These are phyloP conservation scores for Cladosporium colombiae DNA, from an alignment of 2,329 filamentous ascomycete genomes.

Conservation along the genomic window DNA sequence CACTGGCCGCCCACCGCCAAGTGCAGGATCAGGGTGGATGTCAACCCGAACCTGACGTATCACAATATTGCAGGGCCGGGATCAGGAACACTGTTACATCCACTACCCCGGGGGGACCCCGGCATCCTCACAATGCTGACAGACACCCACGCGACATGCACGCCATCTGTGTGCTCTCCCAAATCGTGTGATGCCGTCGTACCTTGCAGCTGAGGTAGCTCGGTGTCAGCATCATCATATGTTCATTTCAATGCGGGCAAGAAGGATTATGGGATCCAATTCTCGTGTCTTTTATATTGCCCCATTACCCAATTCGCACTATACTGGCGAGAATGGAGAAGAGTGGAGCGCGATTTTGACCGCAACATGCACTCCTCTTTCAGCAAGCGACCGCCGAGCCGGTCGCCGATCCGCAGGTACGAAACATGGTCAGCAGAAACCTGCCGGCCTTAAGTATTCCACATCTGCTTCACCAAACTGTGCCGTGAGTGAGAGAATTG, in stretches of 20 bases:
- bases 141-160: constrained; percentile 1
- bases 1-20: constrained; percentile 1
- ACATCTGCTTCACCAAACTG: constrained; percentile 4
- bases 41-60: constrained; percentile 10
- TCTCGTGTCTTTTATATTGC: constrained; percentile 17
- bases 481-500: constrained; percentile 9
- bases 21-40: constrained; percentile 2
- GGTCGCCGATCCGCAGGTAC: constrained; percentile 17
- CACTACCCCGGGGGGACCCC: constrained; percentile 11
- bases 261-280: constrained; percentile 7
- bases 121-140: constrained; percentile 2
- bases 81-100: constrained; percentile 4
- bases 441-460: constrained; percentile 12
- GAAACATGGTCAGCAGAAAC: constrained; percentile 7
- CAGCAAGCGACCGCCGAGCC: constrained; percentile 20
- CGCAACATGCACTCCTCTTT: constrained; percentile 20
- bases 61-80: constrained; percentile 1
- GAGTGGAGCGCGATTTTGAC: constrained; percentile 19
- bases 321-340: constrained; percentile 4
- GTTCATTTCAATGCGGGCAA: not conserved
- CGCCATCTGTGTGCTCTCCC: constrained; percentile 2
- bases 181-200: constrained; percentile 5
- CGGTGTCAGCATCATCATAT: constrained; percentile 15
- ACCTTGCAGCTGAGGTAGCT: constrained; percentile 15
- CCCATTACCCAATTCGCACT: constrained; percentile 14